Percentiles rank a stretch among this genome's conserved stretches.
These are phyloP conservation scores for Candida vaughaniae DNA, from an alignment of 805 yeast genomes.

Conservation along the genomic window DNA sequence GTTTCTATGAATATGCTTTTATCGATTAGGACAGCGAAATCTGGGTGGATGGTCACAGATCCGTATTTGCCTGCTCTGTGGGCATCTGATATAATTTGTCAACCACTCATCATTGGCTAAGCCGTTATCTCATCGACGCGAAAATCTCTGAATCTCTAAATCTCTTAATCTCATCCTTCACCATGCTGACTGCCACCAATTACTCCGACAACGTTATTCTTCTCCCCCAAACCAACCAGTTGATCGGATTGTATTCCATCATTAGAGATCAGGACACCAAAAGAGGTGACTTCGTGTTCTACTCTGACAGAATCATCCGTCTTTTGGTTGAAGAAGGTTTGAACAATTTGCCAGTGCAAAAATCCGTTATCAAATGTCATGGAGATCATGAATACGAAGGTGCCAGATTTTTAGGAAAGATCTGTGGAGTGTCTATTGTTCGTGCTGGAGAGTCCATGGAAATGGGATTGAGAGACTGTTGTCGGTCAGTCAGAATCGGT, in stretches of 20 bases:
- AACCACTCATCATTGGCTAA: no score
- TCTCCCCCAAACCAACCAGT: constrained; percentile 86
- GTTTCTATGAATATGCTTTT: no score
- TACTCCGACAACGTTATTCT: constrained; percentile 53
- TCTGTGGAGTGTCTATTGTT: constrained; percentile 96
- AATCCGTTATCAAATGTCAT: constrained; percentile 68
- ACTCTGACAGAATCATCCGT: constrained; percentile 92
- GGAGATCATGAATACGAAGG: constrained; percentile 74
- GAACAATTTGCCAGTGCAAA: constrained; percentile 87
- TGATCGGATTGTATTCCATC: constrained; percentile 83
- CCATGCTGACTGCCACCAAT: constrained; percentile 10
- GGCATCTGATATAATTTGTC: no score
- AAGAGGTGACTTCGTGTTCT: constrained; percentile 92
- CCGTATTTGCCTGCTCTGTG: no score
- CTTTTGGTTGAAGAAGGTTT: constrained; percentile 93
- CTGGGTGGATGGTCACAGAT: no score
- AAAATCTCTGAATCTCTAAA: no score
- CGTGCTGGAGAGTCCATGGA: constrained; percentile 99
- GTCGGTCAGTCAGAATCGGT: constrained; percentile 94
- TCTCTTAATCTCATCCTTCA: constrained; percentile 2
- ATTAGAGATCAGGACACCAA: constrained; percentile 79
- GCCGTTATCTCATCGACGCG: no score
- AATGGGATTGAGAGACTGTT: constrained; percentile 95
- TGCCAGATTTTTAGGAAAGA: constrained; percentile 80
- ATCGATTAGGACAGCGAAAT: no score